Percentiles rank a stretch among this genome's conserved stretches.
These are phyloP conservation scores for Cardamine resedifolia DNA, from an alignment of 345 rosid species.

Conservation along the genomic window DNA sequence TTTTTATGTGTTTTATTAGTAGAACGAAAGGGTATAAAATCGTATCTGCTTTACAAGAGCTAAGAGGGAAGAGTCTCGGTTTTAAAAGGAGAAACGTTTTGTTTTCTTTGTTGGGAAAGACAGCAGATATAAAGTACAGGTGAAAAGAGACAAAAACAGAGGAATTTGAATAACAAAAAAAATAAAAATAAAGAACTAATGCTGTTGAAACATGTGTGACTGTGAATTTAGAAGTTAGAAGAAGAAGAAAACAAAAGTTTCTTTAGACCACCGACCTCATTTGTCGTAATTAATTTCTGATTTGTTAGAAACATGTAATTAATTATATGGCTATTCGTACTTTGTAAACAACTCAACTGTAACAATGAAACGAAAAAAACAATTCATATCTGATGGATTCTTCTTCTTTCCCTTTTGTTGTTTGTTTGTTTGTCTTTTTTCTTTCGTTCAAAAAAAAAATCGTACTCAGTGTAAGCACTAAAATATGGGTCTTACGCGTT, in stretches of 20 bases:
- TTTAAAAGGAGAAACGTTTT: conserved; percentile 19
- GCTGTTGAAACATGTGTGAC: not conserved
- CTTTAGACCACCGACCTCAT: conserved; percentile 40
- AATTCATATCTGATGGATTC: not conserved
- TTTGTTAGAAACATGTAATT: not conserved
- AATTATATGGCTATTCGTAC: not conserved
- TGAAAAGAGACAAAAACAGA: conserved; percentile 13
- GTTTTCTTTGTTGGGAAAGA: conserved; percentile 26
- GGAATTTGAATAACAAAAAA: not conserved
- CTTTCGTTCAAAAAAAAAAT: too few species aligned
- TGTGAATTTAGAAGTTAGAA: conserved; percentile 20
- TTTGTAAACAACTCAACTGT: not conserved
- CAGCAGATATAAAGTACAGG: conserved; percentile 21
- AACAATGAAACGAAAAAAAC: not conserved
- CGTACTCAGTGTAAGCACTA: conserved; percentile 4
- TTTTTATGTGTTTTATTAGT: not conserved
- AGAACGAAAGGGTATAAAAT: not conserved
- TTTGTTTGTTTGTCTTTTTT: not conserved
- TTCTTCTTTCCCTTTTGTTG: conserved; percentile 2
- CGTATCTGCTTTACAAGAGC: not conserved
- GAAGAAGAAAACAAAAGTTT: conserved; percentile 5
- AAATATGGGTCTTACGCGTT: conserved; percentile 25
- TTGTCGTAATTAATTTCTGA: conserved; percentile 7
- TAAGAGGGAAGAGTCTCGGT: conserved; percentile 12
- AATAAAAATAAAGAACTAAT: not conserved